Base-by-base conservation (phyloP, 2,329 filamentous ascomycete species). In the Phyllosticta capitalensis region DNA sequence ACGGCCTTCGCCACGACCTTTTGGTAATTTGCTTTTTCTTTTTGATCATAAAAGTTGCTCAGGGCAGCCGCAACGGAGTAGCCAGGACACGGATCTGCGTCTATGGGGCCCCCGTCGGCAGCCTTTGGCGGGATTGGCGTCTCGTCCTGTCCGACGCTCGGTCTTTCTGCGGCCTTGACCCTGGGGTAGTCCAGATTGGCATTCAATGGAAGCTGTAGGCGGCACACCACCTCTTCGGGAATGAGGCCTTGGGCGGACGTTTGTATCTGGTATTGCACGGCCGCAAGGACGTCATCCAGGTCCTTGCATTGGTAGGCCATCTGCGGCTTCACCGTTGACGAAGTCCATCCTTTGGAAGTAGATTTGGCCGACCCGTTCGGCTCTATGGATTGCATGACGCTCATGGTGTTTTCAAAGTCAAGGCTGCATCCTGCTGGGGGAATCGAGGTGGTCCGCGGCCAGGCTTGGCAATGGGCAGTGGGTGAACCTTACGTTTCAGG, bases 1-100 rank as follows among this genome's bases (percentile, higher is more conserved):
- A 73, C 69, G 10, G 67, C 45, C 22, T 26, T 19, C 20, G 54
- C 54, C 28, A 65, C 57, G 9, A 53, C 19, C 48, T 56, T 51
- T 33, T 62, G 59, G 6, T 59, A 45, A 56, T 61, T 53, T 12
- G 59, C 19, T 38, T 61, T 62, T 26, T 56, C 55, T 54, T 65
- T 64, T 22, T 52, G 17, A 20, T 62, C 60, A 10, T 22, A 52
- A n/a, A 54, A 52, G 17, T 60, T 56, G 10, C 53, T 62, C 12
- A 64, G n/a, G 3, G 61, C 59, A 21, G 59, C 59, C 21, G 61
- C 33, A 19, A 64, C 33, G 24, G 54, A 54, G 48, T 59, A 55
- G 20, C 26, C 26, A 5, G 57, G 45, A n/a, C 33, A 58, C 9
- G 56, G 50, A 24, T 49, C 50, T n/a, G 56, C 20, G 45, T 58